Evolutionary conservation across 257 asterid genomes (phyloP), one percentile per base, ranked within the genome.

Genomic region (Solanum medicagineum): DNA sequence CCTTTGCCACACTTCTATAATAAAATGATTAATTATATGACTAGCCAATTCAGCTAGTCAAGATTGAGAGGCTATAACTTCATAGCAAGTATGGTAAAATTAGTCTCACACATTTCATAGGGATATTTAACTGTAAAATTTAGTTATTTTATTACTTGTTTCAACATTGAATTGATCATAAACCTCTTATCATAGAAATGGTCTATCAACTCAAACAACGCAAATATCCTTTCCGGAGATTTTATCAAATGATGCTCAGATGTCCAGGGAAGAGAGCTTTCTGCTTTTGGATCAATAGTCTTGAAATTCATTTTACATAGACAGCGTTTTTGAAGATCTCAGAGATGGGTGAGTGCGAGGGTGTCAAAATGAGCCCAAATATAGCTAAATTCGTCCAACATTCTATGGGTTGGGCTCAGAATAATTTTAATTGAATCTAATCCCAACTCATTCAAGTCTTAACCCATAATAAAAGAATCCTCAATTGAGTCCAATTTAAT

Each of bases 311-410:
- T 88, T 93, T 12, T 95, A 91, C 91, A 95, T 95, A 29, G 98
- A 96, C 88, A 96, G 93, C 87, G 94, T 95, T 66, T 95, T 95
- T 89, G 98, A 96, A 92, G 99, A 96, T 91, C 95, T 96, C 83
- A 95, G 98, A 87, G 90, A 95, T 68, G 99, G 99, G 98, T 95
- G 84, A 89, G 93, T 89, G 20, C 0, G 3, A 32, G 36, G 1
- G 36, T 32, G 3, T 32, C 36, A 32, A 32, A 32, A 32, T 32
- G 36, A 32, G 4, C 4, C 4, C 32, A 29, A 29, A 29, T 29
- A 29, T 29, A 0, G 32, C 0, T 32, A 32, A 32, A 32, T 32
- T 32, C 4, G 4, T 32, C 36, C 36, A 32, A 32, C 36, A 32
- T 32, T 32, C 3, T 32, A 32, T 32, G 4, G 4, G 36, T 2